Conservation (phyloP, 495 filamentous ascomycete species). For the Trichocladium antarcticum region DNA sequence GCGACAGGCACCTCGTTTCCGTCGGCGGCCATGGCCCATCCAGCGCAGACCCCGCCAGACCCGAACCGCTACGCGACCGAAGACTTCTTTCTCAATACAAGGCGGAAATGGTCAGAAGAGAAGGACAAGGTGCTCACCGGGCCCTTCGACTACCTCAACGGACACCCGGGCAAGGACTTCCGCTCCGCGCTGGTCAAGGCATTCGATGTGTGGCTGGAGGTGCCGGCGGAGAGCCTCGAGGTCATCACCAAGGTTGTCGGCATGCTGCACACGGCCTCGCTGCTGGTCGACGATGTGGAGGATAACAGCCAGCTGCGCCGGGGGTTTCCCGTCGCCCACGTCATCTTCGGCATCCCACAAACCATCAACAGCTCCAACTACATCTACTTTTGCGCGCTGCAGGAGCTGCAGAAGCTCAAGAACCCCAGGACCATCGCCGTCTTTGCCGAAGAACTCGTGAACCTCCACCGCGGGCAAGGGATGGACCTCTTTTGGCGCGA, state of each 20-base stretch:
- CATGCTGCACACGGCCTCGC: constrained; percentile 88
- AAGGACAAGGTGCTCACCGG: constrained; percentile 73
- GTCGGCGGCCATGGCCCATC: constrained; percentile 23
- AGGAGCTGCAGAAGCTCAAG: constrained; percentile 64
- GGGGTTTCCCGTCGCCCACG: constrained; percentile 84
- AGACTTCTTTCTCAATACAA: constrained; percentile 31
- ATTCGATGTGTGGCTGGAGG: constrained; percentile 83
- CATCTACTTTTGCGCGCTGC: constrained; percentile 83
- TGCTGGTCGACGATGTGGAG: constrained; percentile 89
- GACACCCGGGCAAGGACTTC: constrained; percentile 86
- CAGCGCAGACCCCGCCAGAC: constrained; percentile 29
- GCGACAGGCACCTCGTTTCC: constrained; percentile 15
- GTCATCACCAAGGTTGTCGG: constrained; percentile 80
- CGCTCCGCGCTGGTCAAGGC: constrained; percentile 74
- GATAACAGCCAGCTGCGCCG: constrained; percentile 75
- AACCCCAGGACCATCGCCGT: constrained; percentile 64
- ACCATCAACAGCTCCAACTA: constrained; percentile 98
- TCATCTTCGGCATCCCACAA: constrained; percentile 88
- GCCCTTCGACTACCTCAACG: constrained; percentile 79
- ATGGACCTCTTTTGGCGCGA: constrained; percentile 98
- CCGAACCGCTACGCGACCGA: constrained; percentile 38
- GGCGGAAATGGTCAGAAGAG: constrained; percentile 50
- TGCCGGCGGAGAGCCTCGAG: constrained; percentile 62
- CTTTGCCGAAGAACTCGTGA: constrained; percentile 80
- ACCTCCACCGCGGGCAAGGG: constrained; percentile 90